A percentile compares a stretch with the other conserved stretches of the same genome.
These are phyloP conservation scores for Calophaca sinica DNA, from an alignment of 306 rosid genomes.

Conservation along the genomic window DNA sequence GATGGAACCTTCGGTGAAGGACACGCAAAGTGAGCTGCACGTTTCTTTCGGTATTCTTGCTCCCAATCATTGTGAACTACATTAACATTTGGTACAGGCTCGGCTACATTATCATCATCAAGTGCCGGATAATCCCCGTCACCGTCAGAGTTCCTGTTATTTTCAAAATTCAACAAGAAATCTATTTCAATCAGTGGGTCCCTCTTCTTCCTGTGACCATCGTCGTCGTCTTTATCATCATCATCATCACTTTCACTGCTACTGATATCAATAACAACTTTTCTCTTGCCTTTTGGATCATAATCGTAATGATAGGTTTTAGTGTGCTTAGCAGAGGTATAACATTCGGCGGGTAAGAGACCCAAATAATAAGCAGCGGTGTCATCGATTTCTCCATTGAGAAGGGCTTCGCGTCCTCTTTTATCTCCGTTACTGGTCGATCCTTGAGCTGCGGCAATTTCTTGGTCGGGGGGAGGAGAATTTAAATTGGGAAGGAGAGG, in stretches of 20 bases:
- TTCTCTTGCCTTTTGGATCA: neutral
- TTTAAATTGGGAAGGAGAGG: neutral
- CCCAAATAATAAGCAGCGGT: neutral
- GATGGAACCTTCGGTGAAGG: neutral
- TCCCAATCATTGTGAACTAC: too few species aligned
- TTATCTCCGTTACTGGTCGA: too few species aligned
- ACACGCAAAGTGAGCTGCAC: slow-evolving; percentile 45
- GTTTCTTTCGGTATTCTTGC: neutral
- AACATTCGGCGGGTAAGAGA: neutral
- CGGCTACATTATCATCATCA: too few species aligned
- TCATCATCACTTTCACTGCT: neutral
- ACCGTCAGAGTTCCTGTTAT: too few species aligned
- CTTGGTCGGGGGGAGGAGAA: neutral
- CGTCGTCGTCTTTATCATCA: neutral
- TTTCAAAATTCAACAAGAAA: too few species aligned
- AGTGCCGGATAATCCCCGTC: too few species aligned
- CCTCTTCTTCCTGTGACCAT: neutral
- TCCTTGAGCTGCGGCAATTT: too few species aligned
- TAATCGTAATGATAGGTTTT: too few species aligned
- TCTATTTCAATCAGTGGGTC: neutral
- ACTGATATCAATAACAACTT: too few species aligned
- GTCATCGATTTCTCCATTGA: neutral
- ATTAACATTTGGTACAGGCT: too few species aligned
- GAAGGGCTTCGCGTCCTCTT: too few species aligned
- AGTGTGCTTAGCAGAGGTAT: neutral